A percentile compares a stretch with the other conserved stretches of the same genome.
These are phyloP conservation scores for Lagenaria siceraria DNA, from an alignment of 306 rosid genomes.

Conservation along the genomic window DNA sequence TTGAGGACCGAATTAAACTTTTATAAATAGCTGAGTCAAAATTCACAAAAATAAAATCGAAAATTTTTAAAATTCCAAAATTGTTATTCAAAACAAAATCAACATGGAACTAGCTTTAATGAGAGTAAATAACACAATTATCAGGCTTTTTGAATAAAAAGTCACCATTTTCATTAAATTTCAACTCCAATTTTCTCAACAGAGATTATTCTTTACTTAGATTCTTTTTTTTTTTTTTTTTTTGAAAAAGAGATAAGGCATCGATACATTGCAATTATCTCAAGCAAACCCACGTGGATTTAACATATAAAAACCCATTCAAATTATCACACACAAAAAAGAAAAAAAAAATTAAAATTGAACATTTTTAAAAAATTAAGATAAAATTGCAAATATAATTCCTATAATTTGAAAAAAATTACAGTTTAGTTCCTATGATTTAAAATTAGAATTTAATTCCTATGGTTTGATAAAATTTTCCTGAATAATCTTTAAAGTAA, in stretches of 20 bases:
- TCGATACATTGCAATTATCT: background rate
- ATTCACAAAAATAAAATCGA: background rate
- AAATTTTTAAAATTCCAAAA: background rate
- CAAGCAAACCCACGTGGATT: conserved; percentile 4
- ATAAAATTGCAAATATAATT: no score
- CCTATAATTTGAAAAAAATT: no score
- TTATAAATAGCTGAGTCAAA: background rate
- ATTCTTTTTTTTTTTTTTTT: background rate
- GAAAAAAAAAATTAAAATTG: background rate
- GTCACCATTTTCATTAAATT: background rate
- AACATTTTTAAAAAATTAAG: no score
- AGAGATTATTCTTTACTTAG: background rate
- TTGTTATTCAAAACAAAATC: background rate
- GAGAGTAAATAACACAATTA: background rate
- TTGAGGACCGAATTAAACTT: no score
- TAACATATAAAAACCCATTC: background rate
- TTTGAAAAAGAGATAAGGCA: background rate
- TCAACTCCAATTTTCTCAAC: background rate
- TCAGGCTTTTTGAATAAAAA: background rate
- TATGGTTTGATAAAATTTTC: no score
- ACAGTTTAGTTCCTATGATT: no score
- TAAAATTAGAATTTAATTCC: no score
- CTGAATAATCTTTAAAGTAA: no score
- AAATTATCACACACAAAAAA: background rate
- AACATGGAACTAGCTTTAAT: background rate